A percentile compares a stretch with the other conserved stretches of the same genome.
These are phyloP conservation scores for Coniella lustricola DNA, from an alignment of 2,329 filamentous ascomycete genomes.

Conservation along the genomic window DNA sequence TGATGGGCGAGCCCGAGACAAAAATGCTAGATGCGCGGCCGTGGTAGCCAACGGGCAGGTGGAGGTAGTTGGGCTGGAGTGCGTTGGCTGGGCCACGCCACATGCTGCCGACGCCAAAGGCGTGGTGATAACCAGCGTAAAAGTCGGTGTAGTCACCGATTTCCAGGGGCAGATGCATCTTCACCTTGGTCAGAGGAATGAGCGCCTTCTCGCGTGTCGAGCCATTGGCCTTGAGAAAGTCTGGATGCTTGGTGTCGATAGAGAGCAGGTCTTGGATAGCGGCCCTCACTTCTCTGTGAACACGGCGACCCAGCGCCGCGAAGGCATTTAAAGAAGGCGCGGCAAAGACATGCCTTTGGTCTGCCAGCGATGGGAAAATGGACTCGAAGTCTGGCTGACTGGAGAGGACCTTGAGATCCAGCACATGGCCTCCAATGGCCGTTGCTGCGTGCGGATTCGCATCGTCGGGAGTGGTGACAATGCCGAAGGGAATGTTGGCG, in stretches of 20 bases:
- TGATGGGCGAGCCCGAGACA: constrained; percentile 64
- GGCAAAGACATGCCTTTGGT: constrained; percentile 19
- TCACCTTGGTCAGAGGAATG: constrained; percentile 50
- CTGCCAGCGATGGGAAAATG: constrained; percentile 18
- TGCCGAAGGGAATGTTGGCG: constrained; percentile 69
- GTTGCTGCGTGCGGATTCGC: constrained; percentile 47
- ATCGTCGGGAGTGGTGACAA: constrained; percentile 51
- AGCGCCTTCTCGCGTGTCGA: constrained; percentile 50
- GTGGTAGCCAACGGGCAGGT: constrained; percentile 77
- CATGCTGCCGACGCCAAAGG: constrained; percentile 58
- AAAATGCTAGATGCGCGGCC: constrained; percentile 70
- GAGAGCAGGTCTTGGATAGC: constrained; percentile 63
- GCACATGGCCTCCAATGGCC: constrained; percentile 60
- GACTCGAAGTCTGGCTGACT: constrained; percentile 49
- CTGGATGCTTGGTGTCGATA: constrained; percentile 49
- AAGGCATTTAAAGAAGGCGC: constrained; percentile 46
- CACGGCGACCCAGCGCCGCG: constrained; percentile 60
- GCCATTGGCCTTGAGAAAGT: constrained; percentile 56
- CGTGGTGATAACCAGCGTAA: constrained; percentile 74
- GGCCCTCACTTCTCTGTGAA: constrained; percentile 61
- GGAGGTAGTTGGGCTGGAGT: constrained; percentile 73
- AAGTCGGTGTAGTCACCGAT: constrained; percentile 85
- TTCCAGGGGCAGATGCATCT: constrained; percentile 65
- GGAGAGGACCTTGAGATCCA: constrained; percentile 60
- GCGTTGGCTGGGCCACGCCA: constrained; percentile 68